Evolutionary conservation across 2,329 filamentous ascomycete species (phyloP).

Genomic region (Alternaria dauci): DNA sequence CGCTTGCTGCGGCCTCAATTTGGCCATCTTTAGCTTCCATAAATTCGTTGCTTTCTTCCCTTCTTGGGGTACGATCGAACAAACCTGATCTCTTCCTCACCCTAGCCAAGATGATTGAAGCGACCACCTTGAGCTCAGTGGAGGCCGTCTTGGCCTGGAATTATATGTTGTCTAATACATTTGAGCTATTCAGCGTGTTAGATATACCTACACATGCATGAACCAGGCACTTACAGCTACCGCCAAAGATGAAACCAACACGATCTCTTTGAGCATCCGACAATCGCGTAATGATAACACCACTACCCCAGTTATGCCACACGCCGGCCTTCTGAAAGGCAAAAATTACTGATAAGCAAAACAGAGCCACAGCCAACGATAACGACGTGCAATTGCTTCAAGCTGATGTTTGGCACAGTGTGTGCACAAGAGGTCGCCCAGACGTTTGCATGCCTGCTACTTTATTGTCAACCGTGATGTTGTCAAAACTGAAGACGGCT

Average conservation of each 20-base stretch:
- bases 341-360: conserved; percentile 47
- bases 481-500: neutral
- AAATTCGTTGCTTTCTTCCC: conserved; percentile 39
- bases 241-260: conserved; percentile 39
- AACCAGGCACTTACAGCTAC: conserved; percentile 23
- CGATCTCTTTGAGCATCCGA: conserved; percentile 22
- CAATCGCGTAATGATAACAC: conserved; percentile 35
- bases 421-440: neutral
- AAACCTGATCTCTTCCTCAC: conserved; percentile 36
- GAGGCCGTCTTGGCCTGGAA: conserved; percentile 43
- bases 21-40: conserved; percentile 6
- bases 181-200: neutral
- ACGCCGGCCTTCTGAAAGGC: conserved; percentile 44
- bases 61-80: conserved; percentile 30
- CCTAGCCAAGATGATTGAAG: conserved; percentile 26
- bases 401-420: conserved; percentile 32
- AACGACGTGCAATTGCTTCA: conserved; percentile 35
- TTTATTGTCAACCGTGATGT: neutral
- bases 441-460: neutral
- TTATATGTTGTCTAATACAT: conserved; percentile 35
- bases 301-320: conserved; percentile 35
- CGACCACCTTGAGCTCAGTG: conserved; percentile 34
- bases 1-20: neutral
- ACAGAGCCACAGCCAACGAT: conserved; percentile 45
- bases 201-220: neutral